Evolutionary conservation across 148 eudicot species (phyloP), one percentile per base, ranked within the genome.

Genomic region (Nyssa sinensis): DNA sequence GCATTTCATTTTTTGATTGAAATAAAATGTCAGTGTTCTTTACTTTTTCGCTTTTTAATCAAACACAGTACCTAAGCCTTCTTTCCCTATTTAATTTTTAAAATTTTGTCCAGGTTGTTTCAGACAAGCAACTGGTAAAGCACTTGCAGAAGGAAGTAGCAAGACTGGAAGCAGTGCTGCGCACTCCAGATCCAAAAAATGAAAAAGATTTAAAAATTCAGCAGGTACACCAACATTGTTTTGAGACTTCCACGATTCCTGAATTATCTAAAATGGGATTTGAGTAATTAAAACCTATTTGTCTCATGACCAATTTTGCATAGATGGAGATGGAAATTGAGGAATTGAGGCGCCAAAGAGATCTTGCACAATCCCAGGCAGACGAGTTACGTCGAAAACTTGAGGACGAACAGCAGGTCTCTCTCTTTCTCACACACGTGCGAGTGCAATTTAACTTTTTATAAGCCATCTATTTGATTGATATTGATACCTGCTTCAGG

Each of bases 121-220:
- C 97, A 16, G 99, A 95, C 74, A 95, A 95, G 74, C 97, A 95
- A 55, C 75, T 95, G 51, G 97, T 95, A 41, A 95, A 91, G 67
- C 96, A 95, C 79, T 82, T 93, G 87, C 99, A 94, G 70, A 94
- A 94, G 83, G 96, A 94, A 85, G 96, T 94, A 33, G 95, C 97
- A 25, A 84, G 96, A 74, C 89, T 92, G 24, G 98, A 88, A 79
- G 96, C 98, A 72, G 97, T 81, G 81, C 81, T 90, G 70, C 93
- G 86, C 55, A 88, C 95, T 44, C 98, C 97, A 32, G 97, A 90
- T 65, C 90, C 88, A 74, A 78, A 82, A 61, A 77, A 64, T 76
- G 97, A 94, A 27, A 94, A 92, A 79, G 97, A 94, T 64, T 32
- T 39, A 44, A 92, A 79, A 79, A 90, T 92, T 75, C 93, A 75